phyloP scores from a whole-genome alignment of 495 filamentous ascomycete species.

The Aspergillus haitiensis region DNA sequence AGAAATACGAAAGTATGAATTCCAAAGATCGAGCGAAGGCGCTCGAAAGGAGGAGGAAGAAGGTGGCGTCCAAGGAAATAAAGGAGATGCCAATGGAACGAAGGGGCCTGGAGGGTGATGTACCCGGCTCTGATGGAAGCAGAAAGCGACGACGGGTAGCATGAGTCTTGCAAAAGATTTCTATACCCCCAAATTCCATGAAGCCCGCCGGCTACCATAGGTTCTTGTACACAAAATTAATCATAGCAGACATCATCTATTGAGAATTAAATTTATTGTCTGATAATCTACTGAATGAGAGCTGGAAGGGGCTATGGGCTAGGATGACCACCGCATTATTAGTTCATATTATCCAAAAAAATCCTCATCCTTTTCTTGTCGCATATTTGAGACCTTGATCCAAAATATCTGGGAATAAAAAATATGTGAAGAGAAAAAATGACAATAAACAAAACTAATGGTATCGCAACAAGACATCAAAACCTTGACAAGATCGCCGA shows the following conservation, averaged over 20 bases:
- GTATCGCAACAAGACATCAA: constrained; percentile 24
- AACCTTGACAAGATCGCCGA: constrained; percentile 16
- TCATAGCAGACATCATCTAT: no score
- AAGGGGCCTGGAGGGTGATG: constrained; percentile 42
- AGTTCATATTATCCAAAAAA: constrained; percentile 24
- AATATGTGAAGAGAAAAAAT: constrained; percentile 8
- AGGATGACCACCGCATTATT: constrained; percentile 14
- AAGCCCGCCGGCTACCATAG: background rate
- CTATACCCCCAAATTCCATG: background rate
- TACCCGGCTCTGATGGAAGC: constrained; percentile 21
- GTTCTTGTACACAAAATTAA: background rate
- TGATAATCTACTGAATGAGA: background rate
- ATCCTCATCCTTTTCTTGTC: constrained; percentile 14
- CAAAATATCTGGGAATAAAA: constrained; percentile 2
- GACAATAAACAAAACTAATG: constrained; percentile 22
- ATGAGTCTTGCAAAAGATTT: constrained; percentile 20
- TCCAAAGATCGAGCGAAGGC: constrained; percentile 75
- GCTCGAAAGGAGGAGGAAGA: constrained; percentile 82
- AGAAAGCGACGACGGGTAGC: constrained; percentile 38
- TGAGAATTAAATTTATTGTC: no score
- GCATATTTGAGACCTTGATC: constrained; percentile 12
- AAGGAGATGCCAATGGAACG: constrained; percentile 72
- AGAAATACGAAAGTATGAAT: constrained; percentile 78
- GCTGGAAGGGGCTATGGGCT: background rate
- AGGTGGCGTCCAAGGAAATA: constrained; percentile 75